These are phyloP conservation scores for Wallemia mellicola DNA, from an alignment of 1,284 basidiomycete genomes.

Conservation along the genomic window DNA sequence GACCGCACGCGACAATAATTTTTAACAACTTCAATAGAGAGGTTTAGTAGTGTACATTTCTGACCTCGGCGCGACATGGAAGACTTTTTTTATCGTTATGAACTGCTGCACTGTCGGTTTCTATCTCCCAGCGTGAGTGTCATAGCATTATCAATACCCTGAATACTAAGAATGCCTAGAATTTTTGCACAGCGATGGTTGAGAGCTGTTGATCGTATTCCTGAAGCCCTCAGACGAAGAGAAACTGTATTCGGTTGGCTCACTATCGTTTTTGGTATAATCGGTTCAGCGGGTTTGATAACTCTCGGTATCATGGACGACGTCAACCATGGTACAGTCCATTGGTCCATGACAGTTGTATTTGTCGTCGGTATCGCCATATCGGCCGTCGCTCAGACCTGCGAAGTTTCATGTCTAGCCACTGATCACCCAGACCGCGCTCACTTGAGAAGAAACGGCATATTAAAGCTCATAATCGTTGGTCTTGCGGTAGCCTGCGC, in stretches of 20 bases:
- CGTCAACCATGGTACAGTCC: constrained; percentile 17
- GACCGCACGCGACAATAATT: neutral
- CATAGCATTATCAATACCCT: neutral
- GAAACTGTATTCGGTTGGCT: constrained; percentile 16
- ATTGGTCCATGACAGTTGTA: constrained; percentile 21
- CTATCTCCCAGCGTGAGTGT: constrained; percentile 2
- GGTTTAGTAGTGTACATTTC: neutral
- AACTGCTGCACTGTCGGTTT: constrained; percentile 7
- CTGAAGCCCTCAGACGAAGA: constrained; percentile 16
- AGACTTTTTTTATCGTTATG: constrained; percentile 11
- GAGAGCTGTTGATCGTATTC: constrained; percentile 20
- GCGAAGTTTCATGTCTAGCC: constrained; percentile 16
- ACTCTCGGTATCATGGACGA: constrained; percentile 17
- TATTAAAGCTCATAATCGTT: constrained; percentile 20
- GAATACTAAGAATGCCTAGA: constrained; percentile 10
- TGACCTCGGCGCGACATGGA: neutral
- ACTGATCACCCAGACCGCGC: constrained; percentile 18
- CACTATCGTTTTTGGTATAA: constrained; percentile 17
- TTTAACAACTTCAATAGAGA: neutral
- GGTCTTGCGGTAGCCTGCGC: constrained; percentile 14
- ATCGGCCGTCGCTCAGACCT: constrained; percentile 20
- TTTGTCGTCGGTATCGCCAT: constrained; percentile 21
- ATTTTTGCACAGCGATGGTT: constrained; percentile 20
- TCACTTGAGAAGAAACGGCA: constrained; percentile 18
- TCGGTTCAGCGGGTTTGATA: constrained; percentile 18